Conservation (phyloP, 768 basidiomycete species). For the Amanita molliuscula region DNA sequence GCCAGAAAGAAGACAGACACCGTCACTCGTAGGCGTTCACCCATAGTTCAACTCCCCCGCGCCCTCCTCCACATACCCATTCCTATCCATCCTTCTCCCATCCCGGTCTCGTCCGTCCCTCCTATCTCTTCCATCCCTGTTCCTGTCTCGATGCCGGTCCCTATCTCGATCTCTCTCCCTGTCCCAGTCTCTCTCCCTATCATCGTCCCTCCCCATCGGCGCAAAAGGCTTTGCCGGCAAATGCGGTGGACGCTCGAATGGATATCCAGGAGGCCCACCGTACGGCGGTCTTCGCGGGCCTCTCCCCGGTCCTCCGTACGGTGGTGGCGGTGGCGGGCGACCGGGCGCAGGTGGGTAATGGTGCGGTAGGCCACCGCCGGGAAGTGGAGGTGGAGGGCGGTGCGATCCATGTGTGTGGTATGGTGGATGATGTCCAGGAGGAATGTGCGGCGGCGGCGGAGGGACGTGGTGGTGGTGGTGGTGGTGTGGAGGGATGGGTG, state of each 20-base stretch:
- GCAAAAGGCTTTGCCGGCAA: slow-evolving; percentile 10
- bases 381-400: slow-evolving; percentile 4
- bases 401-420: slow-evolving; percentile 16
- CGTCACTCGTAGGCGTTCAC: too few relatives aligned
- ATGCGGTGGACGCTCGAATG: slow-evolving; percentile 9
- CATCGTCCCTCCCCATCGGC: slow-evolving; percentile 9
- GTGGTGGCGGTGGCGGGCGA: slow-evolving; percentile 9
- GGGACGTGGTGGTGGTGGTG: slow-evolving; percentile 9
- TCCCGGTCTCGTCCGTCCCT: slow-evolving; percentile 7
- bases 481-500: slow-evolving; percentile 12
- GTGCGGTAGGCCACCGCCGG: slow-evolving; percentile 9
- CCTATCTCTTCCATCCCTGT: slow-evolving; percentile 3
- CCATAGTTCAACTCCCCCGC: slow-evolving; percentile 18
- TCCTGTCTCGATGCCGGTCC: background rate
- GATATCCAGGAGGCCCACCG: slow-evolving; percentile 4
- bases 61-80: slow-evolving; percentile 8
- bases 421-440: slow-evolving; percentile 8
- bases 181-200: background rate
- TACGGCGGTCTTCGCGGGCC: slow-evolving; percentile 8
- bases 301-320: slow-evolving; percentile 7
- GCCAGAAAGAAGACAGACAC: background rate
- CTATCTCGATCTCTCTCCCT: background rate
- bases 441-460: slow-evolving; percentile 12
- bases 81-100: slow-evolving; percentile 1
- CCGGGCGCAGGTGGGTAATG: background rate